Base-by-base conservation (phyloP, 495 filamentous ascomycete species). In the Penicillium maclennaniae region DNA sequence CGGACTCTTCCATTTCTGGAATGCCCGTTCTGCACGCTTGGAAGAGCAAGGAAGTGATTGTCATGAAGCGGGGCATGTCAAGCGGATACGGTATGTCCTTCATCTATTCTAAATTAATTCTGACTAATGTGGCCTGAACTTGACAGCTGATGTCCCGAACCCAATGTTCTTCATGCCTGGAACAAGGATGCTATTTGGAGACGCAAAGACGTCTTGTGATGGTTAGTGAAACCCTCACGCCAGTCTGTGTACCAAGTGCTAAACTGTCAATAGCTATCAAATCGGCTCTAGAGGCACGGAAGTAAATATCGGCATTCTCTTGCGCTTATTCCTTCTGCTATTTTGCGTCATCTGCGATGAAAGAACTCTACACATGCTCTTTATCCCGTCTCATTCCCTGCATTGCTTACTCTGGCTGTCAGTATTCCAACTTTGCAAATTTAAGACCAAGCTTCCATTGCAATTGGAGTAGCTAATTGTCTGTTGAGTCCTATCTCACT, bases 151-250 rank as follows among this genome's bases (percentile, higher is more conserved):
- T 66, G 87, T 92, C 5, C 86, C 85, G 8, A 92, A 92, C 66
- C 88, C 88, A 19, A 89, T 92, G 87, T 92, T 92, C 70, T 91
- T 83, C 66, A 89, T 88, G 86, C 85, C 86, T 0, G 83, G 83
- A 21, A 89, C 87, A 7, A 87, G 82, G 67, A 92, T 91, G 88
- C 68, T 92, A 17, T 92, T 92, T 66, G 88, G 88, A 21, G 88
- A 92, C 73, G 88, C 88, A 6, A 88, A 87, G 72, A 77, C 81
- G 45, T 86, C 83, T 40, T 91, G 88, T 56, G 88, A 92, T 74
- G 86, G 72, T 76, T 59, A 52, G 72, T 64, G 28, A 7, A n/a
- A 8, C 41, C n/a, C 27, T 16, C 19, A 19, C 17, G 15, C 15
- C 19, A 43, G 2, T 43, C 19, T 54, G 17, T 40, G 23, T 23